These are phyloP conservation scores for Eremothecium gossypii DNA, from an alignment of 1,139 yeast species.

Conservation along the genomic window DNA sequence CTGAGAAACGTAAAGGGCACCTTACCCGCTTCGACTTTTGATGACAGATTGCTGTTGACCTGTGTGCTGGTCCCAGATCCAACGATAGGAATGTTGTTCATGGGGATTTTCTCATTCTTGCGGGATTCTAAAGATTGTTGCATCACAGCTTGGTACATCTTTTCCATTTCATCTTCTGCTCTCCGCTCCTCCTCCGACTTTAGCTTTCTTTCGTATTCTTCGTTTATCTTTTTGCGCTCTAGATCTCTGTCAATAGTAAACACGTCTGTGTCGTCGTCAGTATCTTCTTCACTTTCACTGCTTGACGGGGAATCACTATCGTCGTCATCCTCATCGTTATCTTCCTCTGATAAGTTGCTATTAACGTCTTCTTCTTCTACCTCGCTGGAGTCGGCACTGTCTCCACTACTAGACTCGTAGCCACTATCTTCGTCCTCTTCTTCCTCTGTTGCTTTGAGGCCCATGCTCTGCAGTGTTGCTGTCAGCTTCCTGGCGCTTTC, in stretches of 20 bases:
- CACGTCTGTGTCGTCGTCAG: slow-evolving; percentile 22
- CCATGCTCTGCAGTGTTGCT: slow-evolving; percentile 18
- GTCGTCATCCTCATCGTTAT: slow-evolving; percentile 18
- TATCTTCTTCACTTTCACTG: slow-evolving; percentile 18
- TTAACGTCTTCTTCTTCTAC: slow-evolving; percentile 22
- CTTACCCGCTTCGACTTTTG: slow-evolving; percentile 16
- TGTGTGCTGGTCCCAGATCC: slow-evolving; percentile 6
- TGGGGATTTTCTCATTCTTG: slow-evolving; percentile 23
- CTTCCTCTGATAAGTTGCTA: slow-evolving; percentile 18
- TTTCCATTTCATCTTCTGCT: slow-evolving; percentile 44
- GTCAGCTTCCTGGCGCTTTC: slow-evolving; percentile 38
- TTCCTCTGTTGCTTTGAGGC: slow-evolving; percentile 17
- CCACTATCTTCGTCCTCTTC: slow-evolving; percentile 22
- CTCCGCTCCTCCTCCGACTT: slow-evolving; percentile 36
- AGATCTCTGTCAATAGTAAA: slow-evolving; percentile 24
- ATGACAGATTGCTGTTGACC: not conserved
- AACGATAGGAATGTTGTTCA: slow-evolving; percentile 21
- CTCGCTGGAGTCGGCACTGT: slow-evolving; percentile 21
- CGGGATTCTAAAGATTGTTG: slow-evolving; percentile 40
- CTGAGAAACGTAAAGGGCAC: slow-evolving; percentile 47
- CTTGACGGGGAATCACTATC: slow-evolving; percentile 16
- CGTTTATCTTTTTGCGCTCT: slow-evolving; percentile 27
- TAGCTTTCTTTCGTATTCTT: slow-evolving; percentile 31
- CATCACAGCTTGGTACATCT: slow-evolving; percentile 43
- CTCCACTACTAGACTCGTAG: slow-evolving; percentile 21